Percentiles rank a stretch among this genome's conserved stretches.
Conservation (phyloP, 179 eudicot species). For the Corrigiola litoralis region DNA sequence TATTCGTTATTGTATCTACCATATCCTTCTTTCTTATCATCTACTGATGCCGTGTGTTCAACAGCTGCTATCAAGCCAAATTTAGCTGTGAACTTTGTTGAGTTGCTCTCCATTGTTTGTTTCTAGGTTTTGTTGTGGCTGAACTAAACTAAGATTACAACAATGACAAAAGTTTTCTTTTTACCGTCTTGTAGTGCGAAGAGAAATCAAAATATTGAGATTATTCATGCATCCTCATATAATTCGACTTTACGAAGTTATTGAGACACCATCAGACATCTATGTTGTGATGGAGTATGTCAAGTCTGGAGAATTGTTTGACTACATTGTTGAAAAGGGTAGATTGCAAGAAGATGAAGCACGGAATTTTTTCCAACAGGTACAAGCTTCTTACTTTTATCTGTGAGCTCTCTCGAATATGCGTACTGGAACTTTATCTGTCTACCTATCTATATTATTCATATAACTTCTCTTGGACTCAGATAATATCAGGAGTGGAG, state of each 20-base stretch:
- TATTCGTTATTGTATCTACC: too few species aligned
- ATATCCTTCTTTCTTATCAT: too few species aligned
- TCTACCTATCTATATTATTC: neutral
- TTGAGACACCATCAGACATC: conserved; percentile 83
- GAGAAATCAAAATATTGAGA: conserved; percentile 93
- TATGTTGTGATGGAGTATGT: conserved; percentile 96
- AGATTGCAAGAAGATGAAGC: conserved; percentile 92
- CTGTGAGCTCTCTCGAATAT: neutral
- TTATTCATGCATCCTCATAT: conserved; percentile 98
- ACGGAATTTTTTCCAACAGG: conserved; percentile 94
- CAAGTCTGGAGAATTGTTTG: conserved; percentile 89
- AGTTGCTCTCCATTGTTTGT: neutral
- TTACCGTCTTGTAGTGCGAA: conserved; percentile 53
- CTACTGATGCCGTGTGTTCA: too few species aligned
- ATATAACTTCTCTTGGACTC: conserved; percentile 25
- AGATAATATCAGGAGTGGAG: conserved; percentile 98
- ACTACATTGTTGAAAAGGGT: conserved; percentile 96
- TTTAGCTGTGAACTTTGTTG: too few species aligned
- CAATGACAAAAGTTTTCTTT: neutral
- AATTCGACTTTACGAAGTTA: conserved; percentile 88
- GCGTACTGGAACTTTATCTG: neutral
- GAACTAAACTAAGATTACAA: neutral
- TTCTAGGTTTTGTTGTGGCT: neutral
- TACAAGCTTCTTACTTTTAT: conserved; percentile 19
- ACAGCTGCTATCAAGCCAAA: too few species aligned